Evolutionary conservation across 805 yeast species (phyloP).

Genomic region (Ogataea neopini): DNA sequence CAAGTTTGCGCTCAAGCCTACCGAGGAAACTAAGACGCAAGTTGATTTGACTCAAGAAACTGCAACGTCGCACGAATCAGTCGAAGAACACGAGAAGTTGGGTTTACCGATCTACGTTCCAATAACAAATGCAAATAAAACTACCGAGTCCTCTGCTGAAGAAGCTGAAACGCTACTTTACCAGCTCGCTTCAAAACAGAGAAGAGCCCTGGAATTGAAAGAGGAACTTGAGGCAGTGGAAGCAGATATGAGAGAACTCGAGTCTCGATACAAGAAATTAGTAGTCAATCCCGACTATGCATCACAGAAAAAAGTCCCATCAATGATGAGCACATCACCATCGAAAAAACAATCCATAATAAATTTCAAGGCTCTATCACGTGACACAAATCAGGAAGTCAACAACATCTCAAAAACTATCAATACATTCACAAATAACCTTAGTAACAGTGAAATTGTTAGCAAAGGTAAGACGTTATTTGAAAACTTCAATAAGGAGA

Average conservation of each 20-base stretch:
- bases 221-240: conserved; percentile 43
- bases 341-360: conserved; percentile 13
- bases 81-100: conserved; percentile 11
- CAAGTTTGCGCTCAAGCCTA: conserved; percentile 39
- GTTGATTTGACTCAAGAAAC: too few relatives aligned
- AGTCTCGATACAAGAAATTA: conserved; percentile 30
- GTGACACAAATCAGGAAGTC: not conserved
- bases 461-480: conserved; percentile 29
- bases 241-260: conserved; percentile 39
- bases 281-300: conserved; percentile 2
- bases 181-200: conserved; percentile 52
- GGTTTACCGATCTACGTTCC: conserved; percentile 42
- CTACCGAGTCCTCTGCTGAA: conserved; percentile 1
- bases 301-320: not conserved
- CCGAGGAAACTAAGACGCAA: too few relatives aligned
- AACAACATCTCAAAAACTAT: conserved; percentile 16
- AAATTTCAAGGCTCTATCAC: conserved; percentile 4
- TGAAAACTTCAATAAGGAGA: conserved; percentile 28
- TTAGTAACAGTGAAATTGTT: conserved; percentile 29
- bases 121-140: conserved; percentile 21
- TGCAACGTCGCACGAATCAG: too few relatives aligned
- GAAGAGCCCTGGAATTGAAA: conserved; percentile 51
- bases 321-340: not conserved
- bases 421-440: conserved; percentile 26
- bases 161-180: conserved; percentile 32